phyloP scores from a whole-genome alignment of 169 alveolate species.

The Plasmodium cynomolgi region DNA sequence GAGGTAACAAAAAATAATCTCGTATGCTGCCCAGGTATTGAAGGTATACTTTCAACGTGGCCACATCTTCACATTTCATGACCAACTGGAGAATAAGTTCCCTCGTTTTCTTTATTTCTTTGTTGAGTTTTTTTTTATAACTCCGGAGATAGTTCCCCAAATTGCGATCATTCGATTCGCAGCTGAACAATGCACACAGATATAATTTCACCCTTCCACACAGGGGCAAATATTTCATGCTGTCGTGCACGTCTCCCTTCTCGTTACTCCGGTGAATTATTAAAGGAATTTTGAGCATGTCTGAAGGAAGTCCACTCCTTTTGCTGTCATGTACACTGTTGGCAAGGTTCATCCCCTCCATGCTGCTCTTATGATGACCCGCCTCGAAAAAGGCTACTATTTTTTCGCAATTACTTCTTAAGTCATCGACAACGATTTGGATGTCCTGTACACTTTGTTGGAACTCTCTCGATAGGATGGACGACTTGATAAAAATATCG shows the following conservation, averaged over 20 bases:
- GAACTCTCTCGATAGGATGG: slow-evolving; percentile 47
- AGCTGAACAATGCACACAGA: slow-evolving; percentile 3
- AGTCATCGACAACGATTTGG: slow-evolving; percentile 16
- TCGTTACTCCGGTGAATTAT: slow-evolving; percentile 35
- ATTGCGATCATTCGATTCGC: neutral
- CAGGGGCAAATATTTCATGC: slow-evolving; percentile 32
- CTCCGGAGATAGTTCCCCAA: slow-evolving; percentile 7
- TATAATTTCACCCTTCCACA: slow-evolving; percentile 2
- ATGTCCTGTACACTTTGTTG: slow-evolving; percentile 32
- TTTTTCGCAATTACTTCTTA: slow-evolving; percentile 21
- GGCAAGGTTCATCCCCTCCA: slow-evolving; percentile 12
- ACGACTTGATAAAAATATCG: slow-evolving; percentile 46
- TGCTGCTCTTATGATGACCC: neutral
- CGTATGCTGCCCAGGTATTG: slow-evolving; percentile 25
- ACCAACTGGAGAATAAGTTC: slow-evolving; percentile 1
- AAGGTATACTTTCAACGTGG: slow-evolving; percentile 7
- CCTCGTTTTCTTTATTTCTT: slow-evolving; percentile 26
- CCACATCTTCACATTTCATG: slow-evolving; percentile 41
- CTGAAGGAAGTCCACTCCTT: neutral
- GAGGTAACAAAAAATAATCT: slow-evolving; percentile 19
- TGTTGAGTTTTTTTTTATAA: slow-evolving; percentile 31
- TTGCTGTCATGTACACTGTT: neutral
- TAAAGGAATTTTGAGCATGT: slow-evolving; percentile 66
- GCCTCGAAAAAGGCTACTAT: slow-evolving; percentile 29
- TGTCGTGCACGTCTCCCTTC: slow-evolving; percentile 31